phyloP scores from a whole-genome alignment of 176 grass and related monocot species.

The Avena insularis region DNA sequence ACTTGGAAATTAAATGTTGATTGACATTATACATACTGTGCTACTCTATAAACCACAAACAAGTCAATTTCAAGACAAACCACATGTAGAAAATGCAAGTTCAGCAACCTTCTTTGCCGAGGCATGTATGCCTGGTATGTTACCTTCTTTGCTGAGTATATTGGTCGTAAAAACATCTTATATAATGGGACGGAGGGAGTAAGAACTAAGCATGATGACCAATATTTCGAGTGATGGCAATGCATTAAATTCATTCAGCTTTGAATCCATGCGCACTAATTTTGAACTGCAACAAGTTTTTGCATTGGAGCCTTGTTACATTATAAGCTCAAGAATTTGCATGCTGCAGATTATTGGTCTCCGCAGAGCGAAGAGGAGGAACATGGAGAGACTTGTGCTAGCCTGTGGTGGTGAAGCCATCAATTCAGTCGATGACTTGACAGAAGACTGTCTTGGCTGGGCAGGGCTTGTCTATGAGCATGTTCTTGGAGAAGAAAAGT shows the following conservation, averaged over 20 bases:
- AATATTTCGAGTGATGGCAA: background rate
- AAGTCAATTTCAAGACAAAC: background rate
- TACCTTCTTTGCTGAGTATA: background rate
- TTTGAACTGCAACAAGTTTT: background rate
- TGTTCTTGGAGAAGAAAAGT: conserved; percentile 96
- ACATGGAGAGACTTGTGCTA: conserved; percentile 96
- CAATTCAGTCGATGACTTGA: conserved; percentile 92
- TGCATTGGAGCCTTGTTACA: background rate
- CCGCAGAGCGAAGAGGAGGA: conserved; percentile 93
- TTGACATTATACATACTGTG: background rate
- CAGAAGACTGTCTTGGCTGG: conserved; percentile 92
- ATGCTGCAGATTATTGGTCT: conserved; percentile 86
- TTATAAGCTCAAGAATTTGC: conserved; percentile 20
- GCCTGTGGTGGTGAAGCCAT: conserved; percentile 92
- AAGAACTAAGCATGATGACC: background rate
- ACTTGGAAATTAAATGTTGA: conserved; percentile 2
- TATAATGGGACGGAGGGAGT: background rate
- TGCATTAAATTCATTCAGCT: background rate
- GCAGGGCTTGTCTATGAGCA: conserved; percentile 97
- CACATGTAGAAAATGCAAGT: background rate
- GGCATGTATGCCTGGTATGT: background rate
- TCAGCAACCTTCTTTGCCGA: too few relatives aligned
- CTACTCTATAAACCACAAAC: background rate
- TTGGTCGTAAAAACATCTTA: too few relatives aligned
- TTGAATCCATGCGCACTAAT: background rate